phyloP scores from a whole-genome alignment of 441 rosid species.

The Erodium texanum region DNA sequence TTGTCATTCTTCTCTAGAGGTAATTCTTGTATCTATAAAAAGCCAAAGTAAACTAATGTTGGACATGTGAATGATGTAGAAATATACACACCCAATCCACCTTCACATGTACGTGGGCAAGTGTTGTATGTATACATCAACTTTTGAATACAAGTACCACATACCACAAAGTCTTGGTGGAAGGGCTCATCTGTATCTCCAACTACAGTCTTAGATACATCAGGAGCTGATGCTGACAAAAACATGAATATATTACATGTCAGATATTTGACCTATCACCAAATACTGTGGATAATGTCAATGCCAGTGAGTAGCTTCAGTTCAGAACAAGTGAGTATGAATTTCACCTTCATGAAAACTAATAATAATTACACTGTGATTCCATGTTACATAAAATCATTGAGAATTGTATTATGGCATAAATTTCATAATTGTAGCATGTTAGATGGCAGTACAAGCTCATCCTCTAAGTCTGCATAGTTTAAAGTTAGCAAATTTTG shows the following conservation, averaged over 20 bases:
- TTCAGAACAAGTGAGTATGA: not conserved
- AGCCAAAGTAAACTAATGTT: slow-evolving; percentile 9
- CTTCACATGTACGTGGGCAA: not conserved
- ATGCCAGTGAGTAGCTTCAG: not conserved
- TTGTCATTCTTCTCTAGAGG: slow-evolving; percentile 33
- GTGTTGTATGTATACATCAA: not conserved
- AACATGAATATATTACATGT: slow-evolving; percentile 13
- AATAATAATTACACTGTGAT: not conserved
- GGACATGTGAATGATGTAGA: too few species aligned
- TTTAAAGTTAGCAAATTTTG: not conserved
- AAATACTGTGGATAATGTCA: not conserved
- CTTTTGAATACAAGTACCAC: slow-evolving; percentile 10
- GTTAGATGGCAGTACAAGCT: slow-evolving; percentile 3
- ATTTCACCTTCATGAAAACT: not conserved
- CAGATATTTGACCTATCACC: slow-evolving; percentile 1
- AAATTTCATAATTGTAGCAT: not conserved
- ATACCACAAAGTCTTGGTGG: slow-evolving; percentile 41
- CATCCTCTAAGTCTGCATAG: not conserved
- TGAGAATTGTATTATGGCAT: slow-evolving; percentile 2
- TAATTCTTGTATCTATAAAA: slow-evolving; percentile 52
- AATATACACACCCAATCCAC: not conserved
- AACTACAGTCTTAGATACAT: slow-evolving; percentile 22
- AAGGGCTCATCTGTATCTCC: slow-evolving; percentile 50
- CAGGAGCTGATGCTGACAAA: slow-evolving; percentile 32
- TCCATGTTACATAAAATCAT: not conserved